Conservation (phyloP, 164 flowering plant species). For the Taxillus chinensis region DNA sequence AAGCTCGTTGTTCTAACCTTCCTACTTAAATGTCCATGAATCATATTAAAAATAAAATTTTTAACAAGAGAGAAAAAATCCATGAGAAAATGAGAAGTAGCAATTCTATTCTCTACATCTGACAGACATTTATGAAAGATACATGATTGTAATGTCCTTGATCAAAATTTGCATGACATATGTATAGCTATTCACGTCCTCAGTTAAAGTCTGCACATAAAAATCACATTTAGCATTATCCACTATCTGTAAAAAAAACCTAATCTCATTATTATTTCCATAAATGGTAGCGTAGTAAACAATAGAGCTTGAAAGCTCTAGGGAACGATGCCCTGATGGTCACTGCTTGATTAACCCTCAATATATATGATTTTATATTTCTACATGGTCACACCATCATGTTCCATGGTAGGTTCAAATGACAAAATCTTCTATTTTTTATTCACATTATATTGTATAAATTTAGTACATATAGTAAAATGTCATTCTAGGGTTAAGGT, state of each 20-base stretch:
- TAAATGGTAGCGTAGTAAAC: no score
- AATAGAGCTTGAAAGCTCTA: constrained; percentile 75
- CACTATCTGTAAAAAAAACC: constrained; percentile 41
- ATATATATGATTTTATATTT: no score
- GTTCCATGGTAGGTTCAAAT: no score
- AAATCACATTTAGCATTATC: constrained; percentile 79
- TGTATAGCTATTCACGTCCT: constrained; percentile 67
- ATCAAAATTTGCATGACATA: constrained; percentile 78
- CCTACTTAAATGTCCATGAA: constrained; percentile 92
- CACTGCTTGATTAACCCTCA: constrained; percentile 45
- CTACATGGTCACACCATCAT: no score
- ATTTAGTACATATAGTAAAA: no score
- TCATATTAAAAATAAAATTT: not conserved
- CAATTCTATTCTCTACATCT: no score
- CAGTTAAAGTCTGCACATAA: constrained; percentile 77
- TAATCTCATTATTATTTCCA: not conserved
- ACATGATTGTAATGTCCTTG: constrained; percentile 34
- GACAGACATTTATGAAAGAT: not conserved
- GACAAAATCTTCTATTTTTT: no score
- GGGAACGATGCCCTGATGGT: constrained; percentile 78
- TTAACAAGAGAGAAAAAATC: not conserved
- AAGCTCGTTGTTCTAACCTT: constrained; percentile 80
- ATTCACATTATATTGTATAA: no score
- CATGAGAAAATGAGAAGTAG: not conserved
- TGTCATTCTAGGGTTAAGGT: no score